Evolutionary conservation across 495 filamentous ascomycete genomes (phyloP).

Genomic region (Hypoxylon fragiforme): DNA sequence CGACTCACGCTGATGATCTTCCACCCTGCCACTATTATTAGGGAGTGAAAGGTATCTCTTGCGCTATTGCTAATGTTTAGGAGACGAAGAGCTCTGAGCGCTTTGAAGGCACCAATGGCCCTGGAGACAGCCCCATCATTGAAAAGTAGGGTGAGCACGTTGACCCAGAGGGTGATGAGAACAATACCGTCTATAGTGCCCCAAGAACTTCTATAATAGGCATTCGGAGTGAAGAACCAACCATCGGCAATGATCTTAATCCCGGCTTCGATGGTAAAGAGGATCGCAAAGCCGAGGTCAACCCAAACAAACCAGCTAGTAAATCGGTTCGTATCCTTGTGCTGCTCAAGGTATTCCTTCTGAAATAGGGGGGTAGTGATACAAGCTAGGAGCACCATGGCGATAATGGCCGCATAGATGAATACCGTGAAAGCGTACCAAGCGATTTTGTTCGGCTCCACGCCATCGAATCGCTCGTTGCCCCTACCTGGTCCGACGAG

Average conservation of each 20-base stretch:
- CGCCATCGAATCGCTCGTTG: slow-evolving; percentile 79
- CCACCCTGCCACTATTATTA: slow-evolving; percentile 89
- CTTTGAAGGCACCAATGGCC: slow-evolving; percentile 96
- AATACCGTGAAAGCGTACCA: slow-evolving; percentile 95
- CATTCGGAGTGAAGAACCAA: slow-evolving; percentile 96
- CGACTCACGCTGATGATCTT: slow-evolving; percentile 70
- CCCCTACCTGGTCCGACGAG: slow-evolving; percentile 93
- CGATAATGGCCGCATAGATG: slow-evolving; percentile 91
- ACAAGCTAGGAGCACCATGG: slow-evolving; percentile 95
- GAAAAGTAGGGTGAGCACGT: slow-evolving; percentile 78
- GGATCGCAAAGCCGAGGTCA: slow-evolving; percentile 82
- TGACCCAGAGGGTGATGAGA: slow-evolving; percentile 93
- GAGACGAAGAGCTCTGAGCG: slow-evolving; percentile 86
- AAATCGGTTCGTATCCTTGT: slow-evolving; percentile 44
- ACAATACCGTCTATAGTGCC: slow-evolving; percentile 95
- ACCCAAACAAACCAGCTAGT: slow-evolving; percentile 92
- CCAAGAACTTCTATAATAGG: slow-evolving; percentile 95
- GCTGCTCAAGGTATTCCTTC: slow-evolving; percentile 70
- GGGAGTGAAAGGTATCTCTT: slow-evolving; percentile 92
- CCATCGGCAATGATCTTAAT: slow-evolving; percentile 98
- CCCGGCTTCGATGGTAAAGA: slow-evolving; percentile 84
- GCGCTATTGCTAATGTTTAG: slow-evolving; percentile 97
- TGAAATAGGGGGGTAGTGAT: slow-evolving; percentile 94
- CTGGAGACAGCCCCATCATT: slow-evolving; percentile 80
- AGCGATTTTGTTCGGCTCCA: slow-evolving; percentile 79